Evolutionary conservation across 495 filamentous ascomycete species (phyloP).

Genomic region (Margaritispora aquatica): DNA sequence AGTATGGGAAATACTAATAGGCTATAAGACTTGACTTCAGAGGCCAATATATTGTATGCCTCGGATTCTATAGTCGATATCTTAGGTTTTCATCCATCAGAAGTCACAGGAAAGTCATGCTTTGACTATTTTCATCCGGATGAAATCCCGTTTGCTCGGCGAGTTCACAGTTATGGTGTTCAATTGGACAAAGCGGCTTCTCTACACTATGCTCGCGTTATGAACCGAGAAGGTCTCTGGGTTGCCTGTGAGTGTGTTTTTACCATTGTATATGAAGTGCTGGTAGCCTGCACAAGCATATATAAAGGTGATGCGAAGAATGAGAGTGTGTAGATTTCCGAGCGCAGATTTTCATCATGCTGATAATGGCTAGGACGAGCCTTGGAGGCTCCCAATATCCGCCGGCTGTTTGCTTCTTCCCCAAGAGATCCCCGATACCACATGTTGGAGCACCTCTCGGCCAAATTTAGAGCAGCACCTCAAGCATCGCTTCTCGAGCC

Average conservation of each 20-base stretch:
- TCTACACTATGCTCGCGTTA: constrained; percentile 70
- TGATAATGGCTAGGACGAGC: constrained; percentile 54
- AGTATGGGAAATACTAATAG: not conserved
- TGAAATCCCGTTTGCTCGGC: constrained; percentile 69
- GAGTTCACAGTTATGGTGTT: constrained; percentile 66
- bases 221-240: constrained; percentile 63
- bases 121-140: constrained; percentile 87
- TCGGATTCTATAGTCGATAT: constrained; percentile 81
- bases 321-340: constrained; percentile 59
- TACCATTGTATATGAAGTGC: constrained; percentile 78
- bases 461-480: constrained; percentile 67
- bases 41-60: constrained; percentile 77
- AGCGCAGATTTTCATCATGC: not conserved
- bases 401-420: constrained; percentile 73
- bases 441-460: constrained; percentile 80
- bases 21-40: constrained; percentile 57
- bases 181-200: constrained; percentile 80
- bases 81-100: constrained; percentile 69
- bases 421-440: constrained; percentile 83
- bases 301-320: constrained; percentile 65
- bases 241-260: constrained; percentile 86
- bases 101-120: constrained; percentile 69
- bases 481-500: constrained; percentile 62
- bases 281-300: constrained; percentile 80
- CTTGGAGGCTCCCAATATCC: constrained; percentile 71